Evolutionary conservation across 306 rosid genomes (phyloP).

Genomic region (Quercus rubra): DNA sequence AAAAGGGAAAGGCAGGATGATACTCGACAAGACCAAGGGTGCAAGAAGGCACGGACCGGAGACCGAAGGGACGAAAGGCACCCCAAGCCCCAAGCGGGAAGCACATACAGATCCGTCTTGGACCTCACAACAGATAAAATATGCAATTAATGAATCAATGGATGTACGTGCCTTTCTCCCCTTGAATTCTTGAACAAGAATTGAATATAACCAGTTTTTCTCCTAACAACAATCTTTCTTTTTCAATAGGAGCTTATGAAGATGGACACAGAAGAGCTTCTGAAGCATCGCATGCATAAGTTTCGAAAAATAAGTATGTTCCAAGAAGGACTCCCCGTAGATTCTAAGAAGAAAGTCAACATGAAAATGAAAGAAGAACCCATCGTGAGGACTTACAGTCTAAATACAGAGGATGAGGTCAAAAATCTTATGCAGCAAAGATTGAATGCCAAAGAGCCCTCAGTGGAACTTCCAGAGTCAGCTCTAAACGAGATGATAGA

Average conservation of each 20-base stretch:
- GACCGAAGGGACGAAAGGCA: no score
- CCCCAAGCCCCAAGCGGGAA: no score
- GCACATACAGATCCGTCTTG: slow-evolving; percentile 85
- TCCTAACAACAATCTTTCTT: no score
- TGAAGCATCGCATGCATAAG: slow-evolving; percentile 69
- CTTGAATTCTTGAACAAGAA: no score
- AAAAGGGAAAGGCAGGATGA: no score
- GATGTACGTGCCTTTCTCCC: no score
- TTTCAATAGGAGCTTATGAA: no score
- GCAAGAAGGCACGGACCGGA: no score
- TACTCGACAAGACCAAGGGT: no score
- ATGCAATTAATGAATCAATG: no score
- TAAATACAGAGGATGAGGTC: slow-evolving; percentile 49
- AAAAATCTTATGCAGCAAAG: slow-evolving; percentile 53
- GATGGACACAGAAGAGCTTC: slow-evolving; percentile 54
- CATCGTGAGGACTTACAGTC: slow-evolving; percentile 29
- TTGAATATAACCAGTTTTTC: no score
- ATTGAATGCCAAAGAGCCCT: slow-evolving; percentile 42
- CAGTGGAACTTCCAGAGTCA: slow-evolving; percentile 34
- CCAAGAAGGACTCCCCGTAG: slow-evolving; percentile 70
- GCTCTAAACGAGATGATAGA: slow-evolving; percentile 49
- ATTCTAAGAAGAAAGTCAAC: slow-evolving; percentile 52
- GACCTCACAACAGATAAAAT: slow-evolving; percentile 85
- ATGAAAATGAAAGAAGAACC: slow-evolving; percentile 72
- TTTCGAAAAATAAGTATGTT: slow-evolving; percentile 79